Evolutionary conservation across 768 basidiomycete genomes (phyloP).

Genomic region (Lactarius akahatsu): DNA sequence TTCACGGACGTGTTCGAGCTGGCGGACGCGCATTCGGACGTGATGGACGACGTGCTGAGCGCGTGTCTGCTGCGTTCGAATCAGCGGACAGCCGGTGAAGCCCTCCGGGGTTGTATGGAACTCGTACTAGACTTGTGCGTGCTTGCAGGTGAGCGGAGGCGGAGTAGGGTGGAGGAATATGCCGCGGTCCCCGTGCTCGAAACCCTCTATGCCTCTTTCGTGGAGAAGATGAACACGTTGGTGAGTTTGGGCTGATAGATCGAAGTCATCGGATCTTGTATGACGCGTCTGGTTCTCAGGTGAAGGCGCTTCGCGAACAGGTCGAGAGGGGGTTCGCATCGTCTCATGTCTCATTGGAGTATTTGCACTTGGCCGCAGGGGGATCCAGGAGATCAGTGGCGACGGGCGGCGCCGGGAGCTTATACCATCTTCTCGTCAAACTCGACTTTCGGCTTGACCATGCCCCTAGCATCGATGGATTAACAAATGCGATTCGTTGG

Average conservation of each 20-base stretch:
- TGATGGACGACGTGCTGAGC: constrained; percentile 73
- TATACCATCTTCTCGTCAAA: constrained; percentile 29
- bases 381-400: constrained; percentile 19
- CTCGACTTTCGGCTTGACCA: constrained; percentile 22
- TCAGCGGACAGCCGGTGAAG: constrained; percentile 64
- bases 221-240: constrained; percentile 53
- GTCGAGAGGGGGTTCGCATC: constrained; percentile 47
- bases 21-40: constrained; percentile 59
- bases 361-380: constrained; percentile 22
- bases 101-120: constrained; percentile 62
- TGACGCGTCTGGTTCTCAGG: constrained; percentile 40
- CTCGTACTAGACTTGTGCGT: constrained; percentile 66
- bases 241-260: constrained; percentile 42
- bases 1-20: constrained; percentile 78
- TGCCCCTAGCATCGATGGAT: background rate
- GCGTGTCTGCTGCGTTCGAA: constrained; percentile 71
- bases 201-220: constrained; percentile 53
- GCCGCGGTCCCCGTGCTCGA: constrained; percentile 58
- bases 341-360: constrained; percentile 28
- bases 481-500: constrained; percentile 8
- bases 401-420: constrained; percentile 24
- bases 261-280: background rate
- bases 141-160: constrained; percentile 58
- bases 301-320: constrained; percentile 52
- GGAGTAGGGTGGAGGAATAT: constrained; percentile 58